Evolutionary conservation across 495 filamentous ascomycete genomes (phyloP).

Genomic region (Aspergillus heteromorphus): DNA sequence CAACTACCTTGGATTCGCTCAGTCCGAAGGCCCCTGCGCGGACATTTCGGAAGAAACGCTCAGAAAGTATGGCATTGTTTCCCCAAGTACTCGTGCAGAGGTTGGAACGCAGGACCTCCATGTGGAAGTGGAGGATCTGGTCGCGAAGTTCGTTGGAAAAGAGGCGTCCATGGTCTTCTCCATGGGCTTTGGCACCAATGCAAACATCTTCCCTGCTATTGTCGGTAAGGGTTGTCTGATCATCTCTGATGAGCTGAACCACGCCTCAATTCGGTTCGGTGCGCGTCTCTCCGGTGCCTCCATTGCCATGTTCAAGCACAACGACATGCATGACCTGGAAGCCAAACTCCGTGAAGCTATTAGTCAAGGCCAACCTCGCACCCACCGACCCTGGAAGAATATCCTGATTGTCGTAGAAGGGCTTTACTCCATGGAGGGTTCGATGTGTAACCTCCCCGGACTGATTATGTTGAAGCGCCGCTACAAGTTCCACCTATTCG

Average conservation of each 20-base stretch:
- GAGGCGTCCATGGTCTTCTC: conserved; percentile 93
- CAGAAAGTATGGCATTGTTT: conserved; percentile 75
- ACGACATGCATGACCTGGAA: conserved; percentile 87
- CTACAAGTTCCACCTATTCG: conserved; percentile 93
- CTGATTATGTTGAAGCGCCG: conserved; percentile 79
- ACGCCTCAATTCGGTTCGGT: conserved; percentile 93
- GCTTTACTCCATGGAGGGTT: conserved; percentile 98
- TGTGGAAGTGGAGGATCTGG: conserved; percentile 78
- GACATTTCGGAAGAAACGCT: conserved; percentile 84
- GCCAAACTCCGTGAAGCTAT: conserved; percentile 80
- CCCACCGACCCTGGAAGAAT: conserved; percentile 97
- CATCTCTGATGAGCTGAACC: conserved; percentile 95
- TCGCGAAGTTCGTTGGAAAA: conserved; percentile 91
- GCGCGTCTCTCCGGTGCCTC: conserved; percentile 90
- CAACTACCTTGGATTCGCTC: conserved; percentile 97
- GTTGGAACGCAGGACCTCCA: conserved; percentile 83
- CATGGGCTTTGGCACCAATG: conserved; percentile 97
- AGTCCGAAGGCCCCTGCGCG: conserved; percentile 94
- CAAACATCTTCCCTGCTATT: conserved; percentile 81
- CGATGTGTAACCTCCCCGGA: conserved; percentile 92
- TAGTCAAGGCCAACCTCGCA: conserved; percentile 91
- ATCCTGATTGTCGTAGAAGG: conserved; percentile 95
- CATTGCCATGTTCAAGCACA: conserved; percentile 94
- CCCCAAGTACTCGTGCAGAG: conserved; percentile 76
- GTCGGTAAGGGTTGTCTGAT: conserved; percentile 88